phyloP scores from a whole-genome alignment of 352 stramenopile genomes.

The Globisporangium rhizosaccharum region DNA sequence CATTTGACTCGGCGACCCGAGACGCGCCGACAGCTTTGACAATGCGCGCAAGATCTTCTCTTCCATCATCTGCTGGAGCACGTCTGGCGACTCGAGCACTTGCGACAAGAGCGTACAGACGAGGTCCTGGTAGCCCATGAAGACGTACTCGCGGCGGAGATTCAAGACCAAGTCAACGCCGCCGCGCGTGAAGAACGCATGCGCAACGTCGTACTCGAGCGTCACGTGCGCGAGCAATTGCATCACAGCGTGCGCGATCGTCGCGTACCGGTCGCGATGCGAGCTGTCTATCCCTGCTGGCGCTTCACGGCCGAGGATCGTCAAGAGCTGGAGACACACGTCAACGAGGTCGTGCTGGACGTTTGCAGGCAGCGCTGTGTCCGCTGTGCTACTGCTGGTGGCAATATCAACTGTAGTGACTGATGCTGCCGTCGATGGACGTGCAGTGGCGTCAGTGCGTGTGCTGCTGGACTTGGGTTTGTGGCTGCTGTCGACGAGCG shows the following conservation, averaged over 20 bases:
- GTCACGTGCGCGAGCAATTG: slow-evolving; percentile 68
- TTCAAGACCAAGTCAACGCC: slow-evolving; percentile 60
- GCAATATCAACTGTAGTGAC: slow-evolving; percentile 6
- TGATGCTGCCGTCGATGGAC: not conserved
- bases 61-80: slow-evolving; percentile 84
- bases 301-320: slow-evolving; percentile 1
- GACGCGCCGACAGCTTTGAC: slow-evolving; percentile 64
- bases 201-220: slow-evolving; percentile 68
- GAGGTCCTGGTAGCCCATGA: slow-evolving; percentile 69
- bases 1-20: slow-evolving; percentile 68
- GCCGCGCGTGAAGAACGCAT: slow-evolving; percentile 38
- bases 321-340: slow-evolving; percentile 28
- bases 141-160: slow-evolving; percentile 37
- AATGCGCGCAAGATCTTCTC: slow-evolving; percentile 78
- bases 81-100: slow-evolving; percentile 72
- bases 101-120: slow-evolving; percentile 67
- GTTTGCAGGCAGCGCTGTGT: slow-evolving; percentile 1
- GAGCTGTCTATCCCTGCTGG: not conserved
- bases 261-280: slow-evolving; percentile 17
- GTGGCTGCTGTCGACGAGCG: slow-evolving; percentile 19
- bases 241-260: slow-evolving; percentile 60
- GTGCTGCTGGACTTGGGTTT: not conserved
- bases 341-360: slow-evolving; percentile 36
- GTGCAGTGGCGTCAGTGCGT: not conserved
- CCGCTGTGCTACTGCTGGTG: slow-evolving; percentile 14